Evolutionary conservation across 176 grass and related monocot species (phyloP).

Genomic region (Oryza officinalis): DNA sequence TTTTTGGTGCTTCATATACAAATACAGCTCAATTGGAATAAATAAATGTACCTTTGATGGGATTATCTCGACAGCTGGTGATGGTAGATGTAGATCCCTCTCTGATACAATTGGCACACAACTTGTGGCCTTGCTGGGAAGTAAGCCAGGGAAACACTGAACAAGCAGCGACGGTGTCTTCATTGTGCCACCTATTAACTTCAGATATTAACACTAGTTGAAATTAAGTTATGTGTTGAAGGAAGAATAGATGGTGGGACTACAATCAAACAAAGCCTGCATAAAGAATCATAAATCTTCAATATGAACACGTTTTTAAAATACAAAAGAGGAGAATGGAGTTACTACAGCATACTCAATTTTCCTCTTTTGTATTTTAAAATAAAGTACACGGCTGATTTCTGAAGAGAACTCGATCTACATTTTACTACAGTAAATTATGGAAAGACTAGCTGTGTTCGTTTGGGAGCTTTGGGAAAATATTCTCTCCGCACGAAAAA

Average conservation of each 20-base stretch:
- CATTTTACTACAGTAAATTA: neutral
- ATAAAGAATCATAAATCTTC: neutral
- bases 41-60: constrained; percentile 65
- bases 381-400: neutral
- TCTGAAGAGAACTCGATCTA: neutral
- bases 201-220: neutral
- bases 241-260: neutral
- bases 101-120: constrained; percentile 77
- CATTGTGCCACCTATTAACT: constrained; percentile 45
- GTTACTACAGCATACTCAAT: neutral
- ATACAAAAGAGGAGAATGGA: neutral
- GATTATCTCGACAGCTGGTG: constrained; percentile 92
- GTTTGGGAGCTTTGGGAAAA: no score
- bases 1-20: neutral
- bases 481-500: no score
- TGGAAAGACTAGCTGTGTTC: no score
- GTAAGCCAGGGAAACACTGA: constrained; percentile 78
- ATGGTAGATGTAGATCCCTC: constrained; percentile 76
- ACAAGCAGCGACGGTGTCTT: constrained; percentile 70
- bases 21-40: neutral
- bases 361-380: no score
- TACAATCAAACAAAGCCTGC: neutral
- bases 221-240: constrained; percentile 18
- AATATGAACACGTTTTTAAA: constrained; percentile 2
- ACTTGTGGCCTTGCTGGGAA: constrained; percentile 57